A percentile compares a stretch with the other conserved stretches of the same genome.
Conservation (phyloP, 2,329 filamentous ascomycete genomes). For the Exophiala sp. region DNA sequence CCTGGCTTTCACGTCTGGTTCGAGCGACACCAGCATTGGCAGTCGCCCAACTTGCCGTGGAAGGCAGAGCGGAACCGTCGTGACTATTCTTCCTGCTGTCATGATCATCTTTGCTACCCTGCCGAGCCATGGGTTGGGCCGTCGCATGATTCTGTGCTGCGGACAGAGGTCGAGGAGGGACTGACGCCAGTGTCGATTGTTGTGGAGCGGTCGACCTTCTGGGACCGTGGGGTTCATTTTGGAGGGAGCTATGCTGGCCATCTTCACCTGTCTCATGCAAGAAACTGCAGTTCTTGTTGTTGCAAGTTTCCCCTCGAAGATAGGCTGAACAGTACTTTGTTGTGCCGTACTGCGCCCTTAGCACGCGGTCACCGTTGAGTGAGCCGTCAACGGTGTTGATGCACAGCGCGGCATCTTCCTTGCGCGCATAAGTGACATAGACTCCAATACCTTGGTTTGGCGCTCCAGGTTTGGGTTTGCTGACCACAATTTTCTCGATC, state of each 20-base stretch:
- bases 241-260: constrained; percentile 37
- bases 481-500: constrained; percentile 98
- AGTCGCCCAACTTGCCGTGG: constrained; percentile 87
- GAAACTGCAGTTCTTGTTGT: constrained; percentile 96
- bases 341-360: constrained; percentile 75
- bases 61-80: constrained; percentile 87
- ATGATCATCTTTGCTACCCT: constrained; percentile 67
- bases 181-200: constrained; percentile 28
- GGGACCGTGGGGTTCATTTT: constrained; percentile 26
- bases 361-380: constrained; percentile 75
- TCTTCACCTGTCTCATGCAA: constrained; percentile 97
- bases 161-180: constrained; percentile 34
- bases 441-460: constrained; percentile 84
- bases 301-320: constrained; percentile 87
- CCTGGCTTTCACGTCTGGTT: constrained; percentile 64
- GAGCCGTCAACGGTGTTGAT: constrained; percentile 91
- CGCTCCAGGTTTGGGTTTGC: constrained; percentile 75
- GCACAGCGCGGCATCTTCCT: constrained; percentile 81
- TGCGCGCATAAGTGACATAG: constrained; percentile 94
- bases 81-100: constrained; percentile 51
- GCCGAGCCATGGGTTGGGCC: constrained; percentile 60
- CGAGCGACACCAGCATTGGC: constrained; percentile 58
- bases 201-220: constrained; percentile 42
- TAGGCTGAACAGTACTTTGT: constrained; percentile 99
- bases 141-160: constrained; percentile 40